Base-by-base conservation (phyloP, 805 yeast species). In the Yarrowia divulgata region DNA sequence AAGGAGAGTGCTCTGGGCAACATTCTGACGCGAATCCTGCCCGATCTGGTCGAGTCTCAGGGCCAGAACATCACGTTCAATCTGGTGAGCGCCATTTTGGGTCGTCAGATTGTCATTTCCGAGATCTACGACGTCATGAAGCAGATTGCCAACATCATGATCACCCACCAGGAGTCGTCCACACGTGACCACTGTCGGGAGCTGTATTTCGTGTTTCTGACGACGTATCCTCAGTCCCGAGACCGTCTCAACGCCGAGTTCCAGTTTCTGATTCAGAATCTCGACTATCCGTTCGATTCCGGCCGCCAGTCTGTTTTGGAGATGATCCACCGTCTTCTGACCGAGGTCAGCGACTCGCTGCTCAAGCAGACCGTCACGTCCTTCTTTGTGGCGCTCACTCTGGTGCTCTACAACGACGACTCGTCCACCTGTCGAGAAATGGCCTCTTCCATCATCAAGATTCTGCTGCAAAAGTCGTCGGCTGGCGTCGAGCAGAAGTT, bases 291-390 rank as follows among this genome's bases (percentile, higher is more conserved):
- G 5, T 88, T 97, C 3, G 90, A 90, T 70, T 83, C 86, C 50
- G 99, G 99, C 67, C 83, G 98, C 67, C 89, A 89, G 72, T 91
- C 98, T 0, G 97, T 92, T 2, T 85, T 95, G 90, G 98, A 95
- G 74, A 81, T 94, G 74, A 81, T 94, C 58, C 90, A 89, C 74
- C 80, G 87, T 72, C 83, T 95, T 68, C 81, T 94, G 18, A 81
- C 83, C 55, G 91, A 90, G 75, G 84, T 93, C 1, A 85, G 88
- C 3, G 77, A 81, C 8, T 88, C 86, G 1, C 77, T 91, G 54
- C 74, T 91, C 32, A 50, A 70, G 18, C 80, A 82, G 8, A 72
- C 75, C 5, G 73, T 73, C 19, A 81, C 91, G 0, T 88, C 97
- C 1, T 90, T 93, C 74, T 95, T 92, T 75, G 89, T 93, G 63